Base-by-base conservation (phyloP, 805 yeast species). In the Komagataella pseudopastoris region DNA sequence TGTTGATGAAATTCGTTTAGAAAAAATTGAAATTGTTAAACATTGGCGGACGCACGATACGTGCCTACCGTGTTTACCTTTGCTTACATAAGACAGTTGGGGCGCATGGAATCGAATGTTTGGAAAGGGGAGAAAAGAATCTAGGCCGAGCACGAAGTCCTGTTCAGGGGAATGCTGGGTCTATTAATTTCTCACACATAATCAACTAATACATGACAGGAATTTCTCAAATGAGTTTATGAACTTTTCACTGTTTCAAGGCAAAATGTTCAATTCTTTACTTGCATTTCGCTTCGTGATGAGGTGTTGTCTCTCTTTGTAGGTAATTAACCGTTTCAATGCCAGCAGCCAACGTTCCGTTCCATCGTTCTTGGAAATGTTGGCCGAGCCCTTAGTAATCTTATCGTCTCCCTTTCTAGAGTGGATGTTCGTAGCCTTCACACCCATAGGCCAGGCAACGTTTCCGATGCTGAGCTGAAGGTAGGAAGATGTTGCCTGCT, bases 371-470 rank as follows among this genome's bases (percentile, higher is more conserved):
- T 80, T 77, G 89, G 88, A 83, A 36, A 88, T 83, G 61, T 85
- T 85, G 12, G 93, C 82, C 52, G 62, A 59, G 1, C 52, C 55
- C 24, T 71, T 68, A 5, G 78, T 72, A 39, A 83, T 75, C 56
- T 76, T 77, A 52, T 74, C 71, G 50, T 77, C 81, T 1, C 85
- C 81, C 51, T 81, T 76, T 54, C 95, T 68, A 8, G 81, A 82
- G 62, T 88, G 96, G 53, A 88, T 86, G 49, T 93, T 88, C 14
- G 88, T 84, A 52, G 78, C 78, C 6, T 80, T 70, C 12, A 88
- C 85, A 23, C 96, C 96, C 56, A 88, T 84, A 2, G 96, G 96
- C 95, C 95, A 88, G 4, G 93, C 90, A 2, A 85, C 88, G 57
- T 87, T 86, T 1, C 96, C 96, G 16, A 88, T 83, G 60, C 91